These are phyloP conservation scores for Polygonum maritimum DNA, from an alignment of 148 eudicot genomes.

Conservation along the genomic window DNA sequence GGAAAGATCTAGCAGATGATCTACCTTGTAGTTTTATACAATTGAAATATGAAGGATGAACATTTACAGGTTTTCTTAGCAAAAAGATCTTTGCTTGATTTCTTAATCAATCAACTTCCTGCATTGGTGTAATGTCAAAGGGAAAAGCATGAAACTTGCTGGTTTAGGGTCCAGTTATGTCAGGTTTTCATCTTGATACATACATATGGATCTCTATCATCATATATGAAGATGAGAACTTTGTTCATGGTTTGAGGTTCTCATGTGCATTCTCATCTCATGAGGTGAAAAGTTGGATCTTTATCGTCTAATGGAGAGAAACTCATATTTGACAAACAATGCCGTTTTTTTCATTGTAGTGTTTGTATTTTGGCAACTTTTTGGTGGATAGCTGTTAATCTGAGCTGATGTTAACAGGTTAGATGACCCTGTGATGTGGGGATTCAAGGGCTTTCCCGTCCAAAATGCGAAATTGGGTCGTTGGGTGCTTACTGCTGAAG, in stretches of 20 bases:
- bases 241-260: background rate
- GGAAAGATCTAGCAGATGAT: background rate
- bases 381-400: background rate
- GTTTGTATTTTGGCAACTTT: background rate
- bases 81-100: background rate
- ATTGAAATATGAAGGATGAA: background rate
- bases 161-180: background rate
- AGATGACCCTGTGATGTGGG: conserved; percentile 99
- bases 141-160: background rate
- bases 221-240: conserved; percentile 1
- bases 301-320: background rate
- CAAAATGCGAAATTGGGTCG: conserved; percentile 56
- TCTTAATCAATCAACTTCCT: background rate
- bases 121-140: background rate
- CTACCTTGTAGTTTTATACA: background rate
- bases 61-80: background rate
- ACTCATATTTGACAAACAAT: background rate
- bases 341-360: background rate
- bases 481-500: conserved; percentile 95
- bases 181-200: background rate
- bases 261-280: background rate
- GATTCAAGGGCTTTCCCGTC: conserved; percentile 74
- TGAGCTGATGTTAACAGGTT: conserved; percentile 40
- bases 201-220: background rate
- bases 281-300: no score